Percentiles rank a stretch among this genome's conserved stretches.
Conservation (phyloP, 257 asterid species). For the Forsythia viridissima region DNA sequence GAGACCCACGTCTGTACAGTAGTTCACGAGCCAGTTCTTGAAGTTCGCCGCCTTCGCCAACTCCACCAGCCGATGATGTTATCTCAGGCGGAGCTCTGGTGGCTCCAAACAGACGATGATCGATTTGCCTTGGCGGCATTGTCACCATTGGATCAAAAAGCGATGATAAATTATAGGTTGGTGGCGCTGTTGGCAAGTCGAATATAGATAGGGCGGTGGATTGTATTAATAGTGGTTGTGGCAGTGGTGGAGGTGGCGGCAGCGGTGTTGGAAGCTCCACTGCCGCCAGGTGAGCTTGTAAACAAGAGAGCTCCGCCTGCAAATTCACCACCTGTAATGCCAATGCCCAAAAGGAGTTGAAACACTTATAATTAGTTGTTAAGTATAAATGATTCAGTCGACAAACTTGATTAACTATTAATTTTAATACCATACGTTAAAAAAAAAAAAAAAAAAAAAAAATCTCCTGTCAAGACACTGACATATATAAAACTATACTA, state of each 20-base stretch:
- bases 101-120: slow-evolving; percentile 35
- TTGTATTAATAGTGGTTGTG: slow-evolving; percentile 29
- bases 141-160: slow-evolving; percentile 59
- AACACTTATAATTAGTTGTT: no score
- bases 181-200: slow-evolving; percentile 59
- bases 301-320: slow-evolving; percentile 73
- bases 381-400: no score
- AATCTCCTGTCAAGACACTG: no score
- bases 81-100: slow-evolving; percentile 26
- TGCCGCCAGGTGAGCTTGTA: slow-evolving; percentile 78
- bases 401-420: no score
- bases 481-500: no score
- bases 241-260: slow-evolving; percentile 36
- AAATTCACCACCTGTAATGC: slow-evolving; percentile 67
- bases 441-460: no score
- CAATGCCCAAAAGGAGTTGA: not conserved
- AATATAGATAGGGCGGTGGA: slow-evolving; percentile 48
- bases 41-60: slow-evolving; percentile 56
- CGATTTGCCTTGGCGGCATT: slow-evolving; percentile 41
- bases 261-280: slow-evolving; percentile 74
- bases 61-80: slow-evolving; percentile 24
- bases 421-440: no score
- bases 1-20: slow-evolving; percentile 56
- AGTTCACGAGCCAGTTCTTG: slow-evolving; percentile 86
- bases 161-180: slow-evolving; percentile 64